Evolutionary conservation across 768 basidiomycete species (phyloP).

Genomic region (Amanita subjunquillea): DNA sequence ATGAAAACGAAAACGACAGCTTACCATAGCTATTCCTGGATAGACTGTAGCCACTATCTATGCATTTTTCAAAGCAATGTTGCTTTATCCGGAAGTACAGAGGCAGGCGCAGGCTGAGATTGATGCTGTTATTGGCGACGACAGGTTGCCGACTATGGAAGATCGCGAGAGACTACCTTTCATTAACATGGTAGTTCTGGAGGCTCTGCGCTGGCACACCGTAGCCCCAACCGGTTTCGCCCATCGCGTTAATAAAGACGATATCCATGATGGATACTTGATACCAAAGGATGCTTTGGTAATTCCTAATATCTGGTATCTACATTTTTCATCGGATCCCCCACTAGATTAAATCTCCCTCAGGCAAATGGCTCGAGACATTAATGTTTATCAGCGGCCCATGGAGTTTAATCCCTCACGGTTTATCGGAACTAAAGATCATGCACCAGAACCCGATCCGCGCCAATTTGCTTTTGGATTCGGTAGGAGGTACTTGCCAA

Average conservation of each 20-base stretch:
- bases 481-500: background rate
- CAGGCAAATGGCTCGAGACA: conserved; percentile 34
- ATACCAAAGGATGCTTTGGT: conserved; percentile 29
- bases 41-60: conserved; percentile 30
- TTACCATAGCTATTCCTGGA: background rate
- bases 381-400: conserved; percentile 31
- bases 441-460: conserved; percentile 31
- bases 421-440: conserved; percentile 26
- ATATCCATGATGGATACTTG: conserved; percentile 30
- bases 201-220: conserved; percentile 2
- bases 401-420: conserved; percentile 34
- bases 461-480: conserved; percentile 41
- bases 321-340: background rate
- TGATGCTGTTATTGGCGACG: conserved; percentile 25
- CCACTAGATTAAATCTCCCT: background rate
- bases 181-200: conserved; percentile 23
- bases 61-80: conserved; percentile 29
- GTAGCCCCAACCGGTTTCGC: conserved; percentile 8
- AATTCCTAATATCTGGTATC: conserved; percentile 14
- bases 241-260: conserved; percentile 33
- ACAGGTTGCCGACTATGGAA: conserved; percentile 27
- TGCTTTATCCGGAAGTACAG: conserved; percentile 7
- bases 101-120: conserved; percentile 12
- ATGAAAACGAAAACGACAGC: background rate
- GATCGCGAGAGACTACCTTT: conserved; percentile 25